Evolutionary conservation across 2,329 filamentous ascomycete genomes (phyloP).

Genomic region (Claviceps pusilla): DNA sequence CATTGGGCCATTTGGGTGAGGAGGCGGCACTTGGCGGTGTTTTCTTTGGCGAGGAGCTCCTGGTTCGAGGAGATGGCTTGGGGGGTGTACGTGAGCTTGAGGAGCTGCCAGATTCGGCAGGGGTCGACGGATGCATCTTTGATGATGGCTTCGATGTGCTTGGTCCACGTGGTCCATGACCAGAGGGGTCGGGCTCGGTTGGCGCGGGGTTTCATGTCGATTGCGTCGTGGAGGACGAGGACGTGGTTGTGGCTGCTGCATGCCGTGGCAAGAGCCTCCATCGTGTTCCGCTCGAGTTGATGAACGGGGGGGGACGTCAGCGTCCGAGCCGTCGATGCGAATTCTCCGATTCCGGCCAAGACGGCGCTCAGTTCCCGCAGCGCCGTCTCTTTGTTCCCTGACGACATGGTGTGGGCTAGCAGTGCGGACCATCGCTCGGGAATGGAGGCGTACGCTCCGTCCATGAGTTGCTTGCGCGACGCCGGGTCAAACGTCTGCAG

Average conservation of each 20-base stretch:
- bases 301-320: constrained; percentile 5
- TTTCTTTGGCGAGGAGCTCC: constrained; percentile 2
- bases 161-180: constrained; percentile 20
- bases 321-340: constrained; percentile 3
- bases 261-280: constrained; percentile 8
- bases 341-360: constrained; percentile 7
- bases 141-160: constrained; percentile 19
- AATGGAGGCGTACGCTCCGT: constrained; percentile 4
- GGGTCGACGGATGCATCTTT: constrained; percentile 14
- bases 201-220: constrained; percentile 2
- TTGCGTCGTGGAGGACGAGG: constrained; percentile 11
- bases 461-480: constrained; percentile 3
- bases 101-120: constrained; percentile 14
- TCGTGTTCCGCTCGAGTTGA: constrained; percentile 3
- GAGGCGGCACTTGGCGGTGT: constrained; percentile 13
- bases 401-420: constrained; percentile 5
- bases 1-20: constrained; percentile 17
- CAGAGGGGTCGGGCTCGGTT: constrained; percentile 9
- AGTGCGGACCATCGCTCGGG: constrained; percentile 10
- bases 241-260: constrained; percentile 14
- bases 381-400: neutral
- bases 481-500: constrained; percentile 2
- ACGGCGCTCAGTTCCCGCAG: constrained; percentile 8
- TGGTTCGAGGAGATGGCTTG: neutral
- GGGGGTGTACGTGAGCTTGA: constrained; percentile 9